These are phyloP conservation scores for Physcomitrium patens DNA, from an alignment of 225 moss, liverwort and hornwort genomes.

Conservation along the genomic window DNA sequence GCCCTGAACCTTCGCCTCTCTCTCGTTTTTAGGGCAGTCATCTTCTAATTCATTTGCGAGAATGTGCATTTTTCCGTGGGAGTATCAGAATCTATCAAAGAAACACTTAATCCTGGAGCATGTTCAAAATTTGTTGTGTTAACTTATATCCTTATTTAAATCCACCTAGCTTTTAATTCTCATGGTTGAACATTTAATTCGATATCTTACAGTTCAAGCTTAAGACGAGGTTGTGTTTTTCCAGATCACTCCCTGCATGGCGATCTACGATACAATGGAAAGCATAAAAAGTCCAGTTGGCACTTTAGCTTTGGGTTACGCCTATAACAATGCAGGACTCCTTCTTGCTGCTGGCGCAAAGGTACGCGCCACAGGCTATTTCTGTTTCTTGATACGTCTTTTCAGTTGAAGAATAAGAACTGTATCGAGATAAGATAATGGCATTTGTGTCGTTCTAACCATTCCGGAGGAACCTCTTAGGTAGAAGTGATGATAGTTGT, in stretches of 20 bases:
- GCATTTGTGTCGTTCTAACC: neutral
- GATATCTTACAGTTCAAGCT: slow-evolving; percentile 14
- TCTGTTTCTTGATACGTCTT: slow-evolving; percentile 7
- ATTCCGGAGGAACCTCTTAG: slow-evolving; percentile 1
- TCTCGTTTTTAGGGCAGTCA: neutral
- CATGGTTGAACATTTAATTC: neutral
- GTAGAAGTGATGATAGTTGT: neutral
- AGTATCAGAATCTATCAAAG: neutral
- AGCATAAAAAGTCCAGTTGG: slow-evolving; percentile 94
- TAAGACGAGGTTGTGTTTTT: slow-evolving; percentile 22
- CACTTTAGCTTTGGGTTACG: slow-evolving; percentile 95
- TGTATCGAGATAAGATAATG: neutral
- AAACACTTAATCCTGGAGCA: neutral
- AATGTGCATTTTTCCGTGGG: slow-evolving; percentile 3
- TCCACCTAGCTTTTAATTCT: neutral
- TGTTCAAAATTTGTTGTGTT: neutral
- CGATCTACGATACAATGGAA: slow-evolving; percentile 88
- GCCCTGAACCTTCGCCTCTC: slow-evolving; percentile 28
- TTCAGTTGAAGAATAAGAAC: slow-evolving; percentile 12
- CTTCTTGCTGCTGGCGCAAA: slow-evolving; percentile 90
- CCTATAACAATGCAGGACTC: slow-evolving; percentile 97
- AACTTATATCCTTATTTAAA: no score
- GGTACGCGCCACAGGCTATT: slow-evolving; percentile 42
- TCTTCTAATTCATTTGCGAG: neutral
- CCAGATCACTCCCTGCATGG: slow-evolving; percentile 98